Conservation (phyloP, 495 filamentous ascomycete genomes). For the Aspergillus haitiensis region DNA sequence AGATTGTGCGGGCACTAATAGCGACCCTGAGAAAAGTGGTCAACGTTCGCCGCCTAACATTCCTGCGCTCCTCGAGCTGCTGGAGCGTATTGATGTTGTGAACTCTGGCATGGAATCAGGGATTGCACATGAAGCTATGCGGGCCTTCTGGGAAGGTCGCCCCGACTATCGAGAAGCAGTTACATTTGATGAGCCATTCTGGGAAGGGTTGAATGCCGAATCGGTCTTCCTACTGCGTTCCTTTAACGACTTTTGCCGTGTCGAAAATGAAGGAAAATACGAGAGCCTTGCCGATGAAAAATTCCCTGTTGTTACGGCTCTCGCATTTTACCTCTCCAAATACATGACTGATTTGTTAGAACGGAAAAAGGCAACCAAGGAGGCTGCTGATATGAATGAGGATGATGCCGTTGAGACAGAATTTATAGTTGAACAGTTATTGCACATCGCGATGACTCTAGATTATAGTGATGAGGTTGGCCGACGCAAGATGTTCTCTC, state of each 20-base stretch:
- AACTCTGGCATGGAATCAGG: conserved; percentile 88
- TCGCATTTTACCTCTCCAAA: conserved; percentile 77
- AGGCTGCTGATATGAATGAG: conserved; percentile 64
- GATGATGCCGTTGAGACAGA: conserved; percentile 83
- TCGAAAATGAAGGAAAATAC: conserved; percentile 66
- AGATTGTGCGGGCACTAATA: conserved; percentile 72
- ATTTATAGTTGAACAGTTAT: conserved; percentile 91
- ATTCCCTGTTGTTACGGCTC: conserved; percentile 88
- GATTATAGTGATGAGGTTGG: conserved; percentile 97
- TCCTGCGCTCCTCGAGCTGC: conserved; percentile 78
- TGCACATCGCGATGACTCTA: conserved; percentile 85
- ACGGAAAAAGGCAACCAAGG: conserved; percentile 56
- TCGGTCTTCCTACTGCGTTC: conserved; percentile 83
- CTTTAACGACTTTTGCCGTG: conserved; percentile 88
- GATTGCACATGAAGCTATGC: conserved; percentile 89
- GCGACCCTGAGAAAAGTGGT: conserved; percentile 44
- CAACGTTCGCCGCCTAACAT: conserved; percentile 63
- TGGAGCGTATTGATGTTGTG: conserved; percentile 91
- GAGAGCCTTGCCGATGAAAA: conserved; percentile 81
- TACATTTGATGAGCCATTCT: conserved; percentile 80
- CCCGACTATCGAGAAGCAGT: conserved; percentile 85
- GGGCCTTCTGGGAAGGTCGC: conserved; percentile 90
- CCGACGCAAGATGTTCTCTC: conserved; percentile 87
- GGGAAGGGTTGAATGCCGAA: conserved; percentile 82
- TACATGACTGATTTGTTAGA: conserved; percentile 77